Conservation (phyloP, 768 basidiomycete genomes). For the Hemileccinum rubropunctum region DNA sequence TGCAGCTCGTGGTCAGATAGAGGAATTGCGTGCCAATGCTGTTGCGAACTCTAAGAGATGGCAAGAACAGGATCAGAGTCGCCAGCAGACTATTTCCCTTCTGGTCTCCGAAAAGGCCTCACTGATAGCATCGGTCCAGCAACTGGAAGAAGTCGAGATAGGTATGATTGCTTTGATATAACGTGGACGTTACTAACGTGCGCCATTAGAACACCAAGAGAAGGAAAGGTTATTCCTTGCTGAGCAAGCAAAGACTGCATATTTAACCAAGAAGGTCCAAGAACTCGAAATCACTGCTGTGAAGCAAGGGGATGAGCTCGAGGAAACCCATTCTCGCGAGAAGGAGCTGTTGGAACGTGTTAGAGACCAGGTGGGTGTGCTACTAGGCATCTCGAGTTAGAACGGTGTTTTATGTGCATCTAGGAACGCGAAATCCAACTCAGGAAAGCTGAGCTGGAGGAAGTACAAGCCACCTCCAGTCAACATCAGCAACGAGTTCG, state of each 20-base stretch:
- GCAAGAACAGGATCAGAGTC: constrained; percentile 45
- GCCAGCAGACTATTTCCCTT: constrained; percentile 72
- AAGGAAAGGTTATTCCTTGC: constrained; percentile 40
- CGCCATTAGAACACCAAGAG: constrained; percentile 41
- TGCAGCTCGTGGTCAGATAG: constrained; percentile 19
- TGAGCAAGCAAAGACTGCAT: constrained; percentile 41
- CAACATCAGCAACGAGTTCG: constrained; percentile 56
- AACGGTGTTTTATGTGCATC: background rate
- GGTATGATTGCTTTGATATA: constrained; percentile 42
- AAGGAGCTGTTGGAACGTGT: constrained; percentile 44
- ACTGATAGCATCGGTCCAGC: constrained; percentile 55
- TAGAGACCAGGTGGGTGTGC: constrained; percentile 30
- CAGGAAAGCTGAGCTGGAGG: constrained; percentile 50
- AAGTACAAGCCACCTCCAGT: constrained; percentile 52
- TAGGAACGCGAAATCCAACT: constrained; percentile 78
- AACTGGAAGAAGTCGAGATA: constrained; percentile 55
- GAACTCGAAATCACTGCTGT: constrained; percentile 40
- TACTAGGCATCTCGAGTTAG: background rate
- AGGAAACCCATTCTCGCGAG: constrained; percentile 40
- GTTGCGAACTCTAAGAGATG: constrained; percentile 13
- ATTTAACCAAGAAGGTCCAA: constrained; percentile 41
- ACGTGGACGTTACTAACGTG: background rate
- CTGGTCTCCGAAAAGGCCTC: constrained; percentile 72
- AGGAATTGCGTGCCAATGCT: constrained; percentile 15
- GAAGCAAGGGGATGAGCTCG: constrained; percentile 42